Conservation (phyloP, 495 filamentous ascomycete genomes). For the Opeltia flavorubescens region DNA sequence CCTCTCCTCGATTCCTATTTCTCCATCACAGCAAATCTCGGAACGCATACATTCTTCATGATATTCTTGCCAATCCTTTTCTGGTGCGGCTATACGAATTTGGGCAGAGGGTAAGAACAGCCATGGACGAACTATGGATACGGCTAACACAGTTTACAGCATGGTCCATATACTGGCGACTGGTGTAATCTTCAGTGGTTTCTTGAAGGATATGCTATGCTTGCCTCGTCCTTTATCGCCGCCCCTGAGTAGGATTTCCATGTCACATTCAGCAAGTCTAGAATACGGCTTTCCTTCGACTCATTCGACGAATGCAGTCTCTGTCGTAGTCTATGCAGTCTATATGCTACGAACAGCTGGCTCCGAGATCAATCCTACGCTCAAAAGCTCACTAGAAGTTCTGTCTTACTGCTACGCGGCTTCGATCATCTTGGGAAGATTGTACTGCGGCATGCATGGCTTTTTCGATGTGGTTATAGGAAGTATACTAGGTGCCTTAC, state of each 20-base stretch:
- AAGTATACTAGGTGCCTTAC: conserved; percentile 51
- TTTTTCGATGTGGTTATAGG: conserved; percentile 82
- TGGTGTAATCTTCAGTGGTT: conserved; percentile 87
- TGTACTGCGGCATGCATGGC: conserved; percentile 98
- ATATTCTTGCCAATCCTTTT: conserved; percentile 81
- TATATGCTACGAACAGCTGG: conserved; percentile 46
- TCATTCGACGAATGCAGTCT: conserved; percentile 92
- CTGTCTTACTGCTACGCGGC: conserved; percentile 68
- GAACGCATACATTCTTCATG: conserved; percentile 99
- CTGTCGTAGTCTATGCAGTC: conserved; percentile 75
- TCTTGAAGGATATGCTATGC: conserved; percentile 87
- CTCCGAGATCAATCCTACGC: conserved; percentile 30
- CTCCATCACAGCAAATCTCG: conserved; percentile 88
- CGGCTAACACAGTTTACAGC: conserved; percentile 28
- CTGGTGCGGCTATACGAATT: conserved; percentile 75
- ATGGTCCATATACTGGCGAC: conserved; percentile 76
- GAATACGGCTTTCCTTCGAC: conserved; percentile 97
- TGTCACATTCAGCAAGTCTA: conserved; percentile 86
- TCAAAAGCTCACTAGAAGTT: conserved; percentile 44
- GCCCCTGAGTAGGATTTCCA: conserved; percentile 84
- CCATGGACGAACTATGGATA: neutral
- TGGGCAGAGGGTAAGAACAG: conserved; percentile 64
- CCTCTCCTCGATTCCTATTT: conserved; percentile 88
- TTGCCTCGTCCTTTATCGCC: conserved; percentile 90
- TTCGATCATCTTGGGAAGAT: conserved; percentile 78